Evolutionary conservation across 2,329 filamentous ascomycete genomes (phyloP).

Genomic region (Alternaria alternata): DNA sequence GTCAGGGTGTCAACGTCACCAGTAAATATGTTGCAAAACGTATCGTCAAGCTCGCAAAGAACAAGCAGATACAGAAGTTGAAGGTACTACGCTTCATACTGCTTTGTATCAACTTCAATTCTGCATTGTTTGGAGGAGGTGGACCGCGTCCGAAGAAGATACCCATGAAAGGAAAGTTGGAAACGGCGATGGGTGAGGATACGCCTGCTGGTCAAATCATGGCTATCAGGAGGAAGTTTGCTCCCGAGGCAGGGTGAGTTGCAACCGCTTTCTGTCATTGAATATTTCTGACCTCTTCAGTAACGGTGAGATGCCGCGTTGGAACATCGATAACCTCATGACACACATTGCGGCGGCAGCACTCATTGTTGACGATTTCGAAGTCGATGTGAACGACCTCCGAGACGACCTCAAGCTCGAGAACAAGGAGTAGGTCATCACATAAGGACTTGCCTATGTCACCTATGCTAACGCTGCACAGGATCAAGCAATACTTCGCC

Average conservation of each 20-base stretch:
- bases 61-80: slow-evolving; percentile 58
- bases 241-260: slow-evolving; percentile 34
- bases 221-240: slow-evolving; percentile 69
- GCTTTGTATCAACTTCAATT: slow-evolving; percentile 59
- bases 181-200: slow-evolving; percentile 65
- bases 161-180: slow-evolving; percentile 70
- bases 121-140: slow-evolving; percentile 46
- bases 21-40: slow-evolving; percentile 73
- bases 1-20: slow-evolving; percentile 63
- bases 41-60: slow-evolving; percentile 65
- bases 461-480: slow-evolving; percentile 28
- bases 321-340: slow-evolving; percentile 74
- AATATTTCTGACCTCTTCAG: slow-evolving; percentile 26
- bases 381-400: slow-evolving; percentile 74
- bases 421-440: slow-evolving; percentile 63
- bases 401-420: slow-evolving; percentile 76
- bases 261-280: background rate
- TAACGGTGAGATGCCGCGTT: slow-evolving; percentile 69
- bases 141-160: slow-evolving; percentile 57
- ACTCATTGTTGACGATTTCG: slow-evolving; percentile 75
- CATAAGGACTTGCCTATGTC: too few relatives aligned
- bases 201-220: slow-evolving; percentile 33
- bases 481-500: slow-evolving; percentile 72
- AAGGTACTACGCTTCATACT: slow-evolving; percentile 60
- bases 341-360: slow-evolving; percentile 77